A percentile compares a stretch with the other conserved stretches of the same genome.
These are phyloP conservation scores for Lichtheimia corymbifera DNA, from an alignment of 371 early-diverging fungal species.

Conservation along the genomic window DNA sequence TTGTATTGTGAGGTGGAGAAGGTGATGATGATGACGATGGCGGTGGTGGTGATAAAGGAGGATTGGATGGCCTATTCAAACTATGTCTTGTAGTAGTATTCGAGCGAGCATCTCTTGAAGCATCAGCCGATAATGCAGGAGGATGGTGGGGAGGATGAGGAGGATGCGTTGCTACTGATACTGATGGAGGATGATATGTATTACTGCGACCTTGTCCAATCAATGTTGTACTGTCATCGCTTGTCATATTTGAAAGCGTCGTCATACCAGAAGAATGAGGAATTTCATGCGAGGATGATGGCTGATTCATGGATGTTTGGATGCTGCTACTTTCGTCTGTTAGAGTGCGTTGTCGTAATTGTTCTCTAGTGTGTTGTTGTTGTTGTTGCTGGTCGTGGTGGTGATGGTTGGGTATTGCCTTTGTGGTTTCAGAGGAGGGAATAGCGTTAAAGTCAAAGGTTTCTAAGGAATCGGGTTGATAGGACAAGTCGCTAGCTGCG, in stretches of 20 bases:
- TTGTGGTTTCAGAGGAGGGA: not conserved
- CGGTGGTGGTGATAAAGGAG: not conserved
- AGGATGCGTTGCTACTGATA: conserved; percentile 5
- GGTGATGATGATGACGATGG: not conserved
- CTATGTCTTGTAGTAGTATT: not conserved
- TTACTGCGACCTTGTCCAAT: conserved; percentile 15
- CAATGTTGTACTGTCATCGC: conserved; percentile 20
- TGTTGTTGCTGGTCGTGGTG: conserved; percentile 7
- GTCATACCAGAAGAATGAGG: conserved; percentile 21
- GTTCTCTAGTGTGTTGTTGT: not conserved
- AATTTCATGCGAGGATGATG: conserved; percentile 12
- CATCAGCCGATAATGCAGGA: not conserved
- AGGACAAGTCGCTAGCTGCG: not conserved
- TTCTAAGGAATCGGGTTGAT: conserved; percentile 19
- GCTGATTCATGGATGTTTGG: conserved; percentile 6
- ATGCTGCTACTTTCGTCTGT: conserved; percentile 10
- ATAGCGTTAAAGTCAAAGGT: conserved; percentile 16
- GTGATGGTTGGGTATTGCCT: conserved; percentile 1
- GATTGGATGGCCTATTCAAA: not conserved
- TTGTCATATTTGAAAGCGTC: conserved; percentile 19
- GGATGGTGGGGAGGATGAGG: not conserved
- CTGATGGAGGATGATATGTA: not conserved
- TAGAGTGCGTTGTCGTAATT: not conserved
- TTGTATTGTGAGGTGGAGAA: no score
- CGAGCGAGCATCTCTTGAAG: not conserved